These are phyloP conservation scores for Metarhizium sp. DNA, from an alignment of 2,329 filamentous ascomycete species.

Conservation along the genomic window DNA sequence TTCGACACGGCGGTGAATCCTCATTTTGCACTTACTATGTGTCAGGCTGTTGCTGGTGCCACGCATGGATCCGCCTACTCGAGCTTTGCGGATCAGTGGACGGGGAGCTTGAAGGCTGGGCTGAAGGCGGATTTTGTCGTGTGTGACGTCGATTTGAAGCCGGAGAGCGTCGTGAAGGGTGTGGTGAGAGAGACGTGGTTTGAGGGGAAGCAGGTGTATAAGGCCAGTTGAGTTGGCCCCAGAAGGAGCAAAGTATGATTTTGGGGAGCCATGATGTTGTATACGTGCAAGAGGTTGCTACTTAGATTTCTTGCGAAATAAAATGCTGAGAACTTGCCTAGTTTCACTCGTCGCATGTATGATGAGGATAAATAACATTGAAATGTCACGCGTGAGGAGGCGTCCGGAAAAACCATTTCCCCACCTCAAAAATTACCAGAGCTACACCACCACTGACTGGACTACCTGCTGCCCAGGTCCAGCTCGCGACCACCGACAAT, in stretches of 20 bases:
- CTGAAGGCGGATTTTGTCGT: slow-evolving; percentile 48
- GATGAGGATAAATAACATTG: no score
- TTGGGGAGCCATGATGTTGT: no score
- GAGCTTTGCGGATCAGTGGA: slow-evolving; percentile 44
- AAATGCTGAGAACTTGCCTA: no score
- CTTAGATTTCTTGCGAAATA: no score
- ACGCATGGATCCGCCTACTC: slow-evolving; percentile 48
- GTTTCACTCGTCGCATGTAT: no score
- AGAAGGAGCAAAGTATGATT: no score
- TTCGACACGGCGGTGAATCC: slow-evolving; percentile 36
- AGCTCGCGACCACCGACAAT: neutral
- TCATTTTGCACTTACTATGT: slow-evolving; percentile 42
- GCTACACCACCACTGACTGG: neutral
- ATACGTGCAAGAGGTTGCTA: no score
- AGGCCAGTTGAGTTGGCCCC: neutral
- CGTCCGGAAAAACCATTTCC: slow-evolving; percentile 5
- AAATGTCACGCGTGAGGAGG: neutral
- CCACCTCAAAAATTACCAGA: slow-evolving; percentile 5
- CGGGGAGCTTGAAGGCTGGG: slow-evolving; percentile 43
- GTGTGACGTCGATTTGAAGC: slow-evolving; percentile 39
- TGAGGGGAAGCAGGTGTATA: slow-evolving; percentile 32
- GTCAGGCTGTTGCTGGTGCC: slow-evolving; percentile 43
- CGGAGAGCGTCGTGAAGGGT: slow-evolving; percentile 35
- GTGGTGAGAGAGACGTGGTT: slow-evolving; percentile 45
- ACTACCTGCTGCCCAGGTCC: slow-evolving; percentile 2